Conservation (phyloP, 306 rosid genomes). For the Phaseolus lunatus region DNA sequence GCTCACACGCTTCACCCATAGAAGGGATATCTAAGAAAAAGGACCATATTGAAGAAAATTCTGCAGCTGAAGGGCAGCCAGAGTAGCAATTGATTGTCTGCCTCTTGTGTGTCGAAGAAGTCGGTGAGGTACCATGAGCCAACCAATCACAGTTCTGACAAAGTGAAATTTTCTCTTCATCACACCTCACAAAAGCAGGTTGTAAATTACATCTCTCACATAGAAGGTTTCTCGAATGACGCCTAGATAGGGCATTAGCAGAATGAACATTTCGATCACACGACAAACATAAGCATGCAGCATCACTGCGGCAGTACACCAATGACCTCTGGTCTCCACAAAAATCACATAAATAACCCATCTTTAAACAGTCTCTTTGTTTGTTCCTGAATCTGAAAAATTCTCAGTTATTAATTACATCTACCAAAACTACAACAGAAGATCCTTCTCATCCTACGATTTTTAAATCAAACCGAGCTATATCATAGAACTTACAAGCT, state of each 20-base stretch:
- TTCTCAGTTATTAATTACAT: constrained; percentile 42
- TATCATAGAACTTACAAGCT: constrained; percentile 36
- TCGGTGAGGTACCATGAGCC: constrained; percentile 68
- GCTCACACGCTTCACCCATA: constrained; percentile 81
- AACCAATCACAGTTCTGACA: constrained; percentile 98
- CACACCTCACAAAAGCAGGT: constrained; percentile 83
- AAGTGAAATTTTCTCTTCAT: constrained; percentile 81
- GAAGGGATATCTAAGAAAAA: constrained; percentile 71
- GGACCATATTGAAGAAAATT: constrained; percentile 93
- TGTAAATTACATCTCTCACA: constrained; percentile 90
- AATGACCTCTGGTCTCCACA: constrained; percentile 86
- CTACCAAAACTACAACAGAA: constrained; percentile 33
- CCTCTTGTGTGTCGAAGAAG: constrained; percentile 74
- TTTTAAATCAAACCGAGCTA: constrained; percentile 26
- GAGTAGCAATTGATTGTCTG: constrained; percentile 81
- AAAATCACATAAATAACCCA: constrained; percentile 92
- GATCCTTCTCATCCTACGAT: constrained; percentile 33
- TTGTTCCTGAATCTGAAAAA: constrained; percentile 45
- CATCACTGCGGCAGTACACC: constrained; percentile 96
- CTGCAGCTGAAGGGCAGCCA: constrained; percentile 94
- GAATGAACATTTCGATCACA: constrained; percentile 97
- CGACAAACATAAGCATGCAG: constrained; percentile 89
- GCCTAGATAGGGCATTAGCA: constrained; percentile 91
- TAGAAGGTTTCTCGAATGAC: constrained; percentile 82
- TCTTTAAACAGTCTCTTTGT: constrained; percentile 47